Evolutionary conservation across 495 filamentous ascomycete species (phyloP), one percentile per base, ranked within the genome.

Genomic region (Durotheca rogersii): DNA sequence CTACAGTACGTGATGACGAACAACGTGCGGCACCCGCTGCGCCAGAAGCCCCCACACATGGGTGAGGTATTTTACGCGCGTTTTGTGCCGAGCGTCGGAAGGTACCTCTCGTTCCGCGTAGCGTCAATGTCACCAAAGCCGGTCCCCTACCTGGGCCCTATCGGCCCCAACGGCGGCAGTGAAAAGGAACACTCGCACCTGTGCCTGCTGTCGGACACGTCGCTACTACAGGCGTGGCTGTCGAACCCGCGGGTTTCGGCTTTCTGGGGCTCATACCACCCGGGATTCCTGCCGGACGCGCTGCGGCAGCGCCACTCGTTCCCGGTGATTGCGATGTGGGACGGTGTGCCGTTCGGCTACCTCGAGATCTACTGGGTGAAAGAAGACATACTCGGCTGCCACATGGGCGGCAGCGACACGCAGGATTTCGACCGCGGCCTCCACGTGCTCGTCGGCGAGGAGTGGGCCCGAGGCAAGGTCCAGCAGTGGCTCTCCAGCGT

Each of bases 351-450:
- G 0, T 98, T 97, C 68, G 93, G 93, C 0, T 98, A 94, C 59
- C 95, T 98, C 62, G 94, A 98, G 72, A 80, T 98, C 30, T 98
- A 98, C 71, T 98, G 94, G 94, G 91, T 93, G 1, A 95, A 95
- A 58, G 93, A 98, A 65, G 94, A 97, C 62, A 68, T 70, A 1
- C 63, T 98, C 16, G 89, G 88, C 0, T 75, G 75, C 19, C 70
- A 86, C 39, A 63, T 92, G 21, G 79, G 81, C 1, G 69, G 69
- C 1, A 69, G 69, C 25, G 71, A 71, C 3, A 81, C 83, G 1
- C 80, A 80, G 17, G 84, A 94, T 58, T 96, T 88, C 66, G 94
- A 96, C 62, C 76, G 93, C 7, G 93, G 94, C 0, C 71, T 95
- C 29, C 94, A 97, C 65, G 81, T 89, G 14, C 71, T 98, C 18